Conservation (phyloP, 768 basidiomycete species). For the Dendrothele bispora region DNA sequence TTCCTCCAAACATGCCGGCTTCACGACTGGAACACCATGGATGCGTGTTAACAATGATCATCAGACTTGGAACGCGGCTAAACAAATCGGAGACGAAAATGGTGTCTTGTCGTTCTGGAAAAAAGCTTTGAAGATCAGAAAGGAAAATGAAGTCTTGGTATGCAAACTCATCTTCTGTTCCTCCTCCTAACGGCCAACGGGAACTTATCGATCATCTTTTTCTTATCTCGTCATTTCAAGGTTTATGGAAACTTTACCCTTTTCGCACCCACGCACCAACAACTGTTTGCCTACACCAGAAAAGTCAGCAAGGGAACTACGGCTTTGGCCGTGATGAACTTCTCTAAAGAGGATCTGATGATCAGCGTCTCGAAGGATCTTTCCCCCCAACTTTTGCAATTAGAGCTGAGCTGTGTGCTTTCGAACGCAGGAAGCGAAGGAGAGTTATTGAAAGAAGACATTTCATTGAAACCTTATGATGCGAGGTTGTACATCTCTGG, state of each 20-base stretch:
- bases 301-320: conserved; percentile 28
- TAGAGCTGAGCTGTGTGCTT: conserved; percentile 21
- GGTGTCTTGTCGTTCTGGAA: conserved; percentile 68
- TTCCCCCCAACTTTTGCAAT: conserved; percentile 8
- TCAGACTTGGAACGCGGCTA: conserved; percentile 52
- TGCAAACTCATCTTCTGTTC: conserved; percentile 15
- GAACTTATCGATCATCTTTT: neutral
- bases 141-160: conserved; percentile 55
- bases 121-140: conserved; percentile 50
- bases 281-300: conserved; percentile 57
- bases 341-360: conserved; percentile 28
- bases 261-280: conserved; percentile 42
- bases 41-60: conserved; percentile 77
- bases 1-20: conserved; percentile 53
- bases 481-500: conserved; percentile 31
- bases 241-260: conserved; percentile 62
- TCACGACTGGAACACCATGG: conserved; percentile 67
- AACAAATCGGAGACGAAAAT: conserved; percentile 43
- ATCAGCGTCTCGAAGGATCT: conserved; percentile 21
- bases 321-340: conserved; percentile 51
- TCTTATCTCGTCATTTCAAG: conserved; percentile 37
- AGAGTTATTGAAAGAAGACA: neutral
- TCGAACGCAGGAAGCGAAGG: conserved; percentile 23
- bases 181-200: neutral
- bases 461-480: conserved; percentile 31